Conservation (phyloP, 1,284 basidiomycete species). For the Marasmius fiardii region DNA sequence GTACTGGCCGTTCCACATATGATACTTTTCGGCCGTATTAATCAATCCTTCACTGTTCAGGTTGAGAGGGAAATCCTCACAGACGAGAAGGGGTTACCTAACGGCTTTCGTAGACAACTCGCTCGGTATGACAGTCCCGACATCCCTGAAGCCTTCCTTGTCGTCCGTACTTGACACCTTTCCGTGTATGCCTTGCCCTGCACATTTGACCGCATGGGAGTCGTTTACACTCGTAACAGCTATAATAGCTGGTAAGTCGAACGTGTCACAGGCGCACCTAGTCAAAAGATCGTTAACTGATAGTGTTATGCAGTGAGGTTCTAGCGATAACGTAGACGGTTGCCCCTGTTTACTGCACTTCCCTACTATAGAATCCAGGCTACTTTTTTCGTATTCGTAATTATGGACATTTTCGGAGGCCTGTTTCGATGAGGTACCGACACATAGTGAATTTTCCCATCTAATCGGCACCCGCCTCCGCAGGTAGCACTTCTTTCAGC, state of each 20-base stretch:
- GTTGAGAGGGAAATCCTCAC: constrained; percentile 40
- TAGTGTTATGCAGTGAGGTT: too few relatives aligned
- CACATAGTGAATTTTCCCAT: background rate
- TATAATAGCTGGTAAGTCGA: too few relatives aligned
- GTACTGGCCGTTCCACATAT: background rate
- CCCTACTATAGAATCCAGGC: too few relatives aligned
- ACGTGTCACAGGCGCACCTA: too few relatives aligned
- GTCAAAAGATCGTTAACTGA: too few relatives aligned
- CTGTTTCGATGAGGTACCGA: too few relatives aligned
- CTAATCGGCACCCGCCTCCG: background rate
- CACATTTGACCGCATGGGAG: too few relatives aligned
- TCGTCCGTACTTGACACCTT: constrained; percentile 46
- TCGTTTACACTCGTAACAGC: too few relatives aligned
- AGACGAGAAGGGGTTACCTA: constrained; percentile 34
- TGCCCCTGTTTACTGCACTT: too few relatives aligned
- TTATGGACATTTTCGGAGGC: too few relatives aligned
- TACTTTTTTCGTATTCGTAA: too few relatives aligned
- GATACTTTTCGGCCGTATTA: background rate
- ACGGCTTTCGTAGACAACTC: constrained; percentile 35
- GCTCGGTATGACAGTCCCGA: constrained; percentile 58
- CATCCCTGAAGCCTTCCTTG: constrained; percentile 70
- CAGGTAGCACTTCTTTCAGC: background rate
- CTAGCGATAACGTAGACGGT: too few relatives aligned
- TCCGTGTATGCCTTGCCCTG: background rate
- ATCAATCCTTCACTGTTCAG: constrained; percentile 29